Conservation (phyloP, 1,139 yeast species). For the Debaryomyces nepalensis region DNA sequence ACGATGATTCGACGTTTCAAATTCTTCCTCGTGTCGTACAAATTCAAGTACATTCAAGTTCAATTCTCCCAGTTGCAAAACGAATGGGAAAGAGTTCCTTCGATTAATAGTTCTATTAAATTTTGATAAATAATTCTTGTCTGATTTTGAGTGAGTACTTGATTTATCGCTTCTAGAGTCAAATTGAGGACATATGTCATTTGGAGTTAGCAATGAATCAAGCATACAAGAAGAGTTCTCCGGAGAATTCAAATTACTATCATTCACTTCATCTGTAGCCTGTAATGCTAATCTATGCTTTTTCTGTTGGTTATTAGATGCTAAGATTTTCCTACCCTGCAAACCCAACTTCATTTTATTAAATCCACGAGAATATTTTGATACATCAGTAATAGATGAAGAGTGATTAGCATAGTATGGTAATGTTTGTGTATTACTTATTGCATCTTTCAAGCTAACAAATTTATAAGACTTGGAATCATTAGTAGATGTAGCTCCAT, state of each 20-base stretch:
- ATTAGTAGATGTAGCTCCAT: slow-evolving; percentile 8
- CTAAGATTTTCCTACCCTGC: slow-evolving; percentile 27
- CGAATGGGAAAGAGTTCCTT: slow-evolving; percentile 51
- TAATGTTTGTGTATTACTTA: slow-evolving; percentile 30
- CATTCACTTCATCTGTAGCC: neutral
- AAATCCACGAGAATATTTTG: slow-evolving; percentile 41
- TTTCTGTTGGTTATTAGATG: slow-evolving; percentile 18
- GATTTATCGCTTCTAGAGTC: slow-evolving; percentile 3
- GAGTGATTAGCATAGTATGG: slow-evolving; percentile 14
- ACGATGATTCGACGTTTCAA: slow-evolving; percentile 6
- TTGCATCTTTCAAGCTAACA: slow-evolving; percentile 43
- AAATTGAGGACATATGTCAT: slow-evolving; percentile 3
- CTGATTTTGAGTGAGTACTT: slow-evolving; percentile 5
- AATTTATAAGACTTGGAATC: slow-evolving; percentile 30
- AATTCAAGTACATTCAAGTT: slow-evolving; percentile 36
- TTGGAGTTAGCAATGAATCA: slow-evolving; percentile 16
- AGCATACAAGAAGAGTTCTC: slow-evolving; percentile 15
- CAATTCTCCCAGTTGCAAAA: slow-evolving; percentile 27
- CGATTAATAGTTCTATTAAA: slow-evolving; percentile 38
- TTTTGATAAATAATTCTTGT: slow-evolving; percentile 10
- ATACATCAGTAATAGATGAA: slow-evolving; percentile 25
- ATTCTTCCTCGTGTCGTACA: slow-evolving; percentile 19
- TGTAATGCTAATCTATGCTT: slow-evolving; percentile 6
- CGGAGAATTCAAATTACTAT: neutral
- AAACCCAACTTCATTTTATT: slow-evolving; percentile 44